Base-by-base conservation (phyloP, 2,329 filamentous ascomycete genomes). In the Phyllachora maydis region DNA sequence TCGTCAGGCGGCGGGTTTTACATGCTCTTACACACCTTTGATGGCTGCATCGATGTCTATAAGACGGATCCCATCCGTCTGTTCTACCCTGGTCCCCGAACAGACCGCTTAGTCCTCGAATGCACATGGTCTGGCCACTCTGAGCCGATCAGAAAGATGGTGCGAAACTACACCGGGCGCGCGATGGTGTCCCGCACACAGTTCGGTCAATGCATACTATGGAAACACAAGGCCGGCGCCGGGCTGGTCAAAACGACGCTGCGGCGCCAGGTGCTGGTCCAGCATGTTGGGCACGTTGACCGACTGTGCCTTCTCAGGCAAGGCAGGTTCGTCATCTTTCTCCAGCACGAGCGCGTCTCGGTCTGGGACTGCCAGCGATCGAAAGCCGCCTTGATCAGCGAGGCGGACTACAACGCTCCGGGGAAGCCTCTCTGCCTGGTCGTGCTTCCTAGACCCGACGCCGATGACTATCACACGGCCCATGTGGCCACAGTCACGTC, bases 401-500 rank as follows among this genome's bases (percentile, higher is more conserved):
- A 58, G 16, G 56, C 59, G 29, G 36, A 52, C 2, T 83, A 77
- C 34, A 44, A 57, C 3, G 36, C 74, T 1, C 42, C 52, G 4
- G 78, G 75, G 16, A 81, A 76, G 34, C 76, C 78, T 3, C 57
- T 91, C 1, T 91, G 81, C 40, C 57, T 92, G 14, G 54, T 92
- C 12, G 64, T 76, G 11, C 56, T 92, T 5, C 82, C 78, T 1
- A 49, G 60, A 2, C 51, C 52, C 15, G 63, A 72, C 28, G 53
- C 56, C 6, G 56, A 64, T 22, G 51, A 65, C 7, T 58, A 57
- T 14, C 54, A 60, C 2, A 47, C 60, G 11, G 65, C 64, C 3
- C 77, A 90, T 40, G 60, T 92, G 28, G 79, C 77, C n/a, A 82
- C 76, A 1, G 65, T 92, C 21, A 79, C 70, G 9, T 79, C 78